A percentile compares a stretch with the other conserved stretches of the same genome.
These are phyloP conservation scores for Candida hispaniensis DNA, from an alignment of 805 yeast species.

Conservation along the genomic window DNA sequence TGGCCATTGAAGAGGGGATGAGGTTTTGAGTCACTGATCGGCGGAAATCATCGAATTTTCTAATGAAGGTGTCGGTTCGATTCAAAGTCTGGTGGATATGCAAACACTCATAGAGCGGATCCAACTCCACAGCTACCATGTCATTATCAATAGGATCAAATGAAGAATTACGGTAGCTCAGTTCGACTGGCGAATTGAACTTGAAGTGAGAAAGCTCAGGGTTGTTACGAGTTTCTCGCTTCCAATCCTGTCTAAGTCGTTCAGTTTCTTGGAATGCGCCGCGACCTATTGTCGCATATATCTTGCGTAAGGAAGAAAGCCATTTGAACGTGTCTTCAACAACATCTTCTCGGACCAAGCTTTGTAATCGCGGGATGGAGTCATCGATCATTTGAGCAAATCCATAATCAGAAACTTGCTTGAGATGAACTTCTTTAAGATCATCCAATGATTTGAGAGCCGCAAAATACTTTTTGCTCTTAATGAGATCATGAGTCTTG, in stretches of 20 bases:
- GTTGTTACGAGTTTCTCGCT: conserved; percentile 35
- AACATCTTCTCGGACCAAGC: conserved; percentile 64
- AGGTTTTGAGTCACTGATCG: conserved; percentile 57
- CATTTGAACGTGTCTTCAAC: conserved; percentile 44
- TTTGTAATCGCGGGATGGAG: conserved; percentile 66
- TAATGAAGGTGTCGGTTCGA: conserved; percentile 48
- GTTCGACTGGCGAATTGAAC: conserved; percentile 79
- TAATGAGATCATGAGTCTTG: conserved; percentile 70
- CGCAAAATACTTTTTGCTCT: conserved; percentile 64
- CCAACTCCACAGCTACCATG: conserved; percentile 43
- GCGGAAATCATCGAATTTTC: conserved; percentile 61
- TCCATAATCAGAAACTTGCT: conserved; percentile 55
- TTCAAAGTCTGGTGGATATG: conserved; percentile 70
- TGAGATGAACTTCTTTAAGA: conserved; percentile 54
- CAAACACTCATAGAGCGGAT: conserved; percentile 72
- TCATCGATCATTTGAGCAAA: conserved; percentile 63
- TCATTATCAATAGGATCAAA: conserved; percentile 41
- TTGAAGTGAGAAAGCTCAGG: conserved; percentile 44
- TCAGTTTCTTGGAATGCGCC: conserved; percentile 44
- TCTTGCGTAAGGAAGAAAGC: conserved; percentile 35
- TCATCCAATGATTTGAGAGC: conserved; percentile 78
- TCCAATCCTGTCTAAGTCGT: conserved; percentile 52
- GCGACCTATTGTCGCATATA: conserved; percentile 43
- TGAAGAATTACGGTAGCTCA: conserved; percentile 52
- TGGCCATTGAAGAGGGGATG: conserved; percentile 45